A percentile compares a stretch with the other conserved stretches of the same genome.
phyloP scores from a whole-genome alignment of 495 filamentous ascomycete genomes.

The Penicillium egyptiacum region DNA sequence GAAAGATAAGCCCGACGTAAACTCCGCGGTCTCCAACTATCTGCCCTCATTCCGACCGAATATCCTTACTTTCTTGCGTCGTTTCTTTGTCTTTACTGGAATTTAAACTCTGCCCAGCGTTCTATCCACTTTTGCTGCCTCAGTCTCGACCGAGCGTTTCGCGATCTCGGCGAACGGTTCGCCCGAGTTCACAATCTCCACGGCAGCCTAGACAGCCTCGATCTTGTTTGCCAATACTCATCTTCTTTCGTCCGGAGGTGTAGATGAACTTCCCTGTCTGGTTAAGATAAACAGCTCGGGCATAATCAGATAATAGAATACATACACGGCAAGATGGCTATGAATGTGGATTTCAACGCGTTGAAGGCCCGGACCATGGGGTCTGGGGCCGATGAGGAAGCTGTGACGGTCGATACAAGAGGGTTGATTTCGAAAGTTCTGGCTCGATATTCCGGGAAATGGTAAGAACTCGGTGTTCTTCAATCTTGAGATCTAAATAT shows the following conservation, averaged over 20 bases:
- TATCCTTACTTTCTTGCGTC: not conserved
- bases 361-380: conserved; percentile 83
- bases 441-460: conserved; percentile 92
- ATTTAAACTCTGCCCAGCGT: not conserved
- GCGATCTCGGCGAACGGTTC: not conserved
- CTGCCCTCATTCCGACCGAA: not conserved
- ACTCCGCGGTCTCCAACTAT: conserved; percentile 18
- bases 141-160: no score
- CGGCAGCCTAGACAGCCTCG: conserved; percentile 4
- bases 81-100: not conserved
- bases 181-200: not conserved
- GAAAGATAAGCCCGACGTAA: conserved; percentile 7
- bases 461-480: conserved; percentile 38
- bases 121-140: not conserved
- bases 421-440: conserved; percentile 97
- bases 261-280: not conserved
- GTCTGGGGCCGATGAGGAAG: conserved; percentile 86
- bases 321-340: conserved; percentile 48
- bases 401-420: conserved; percentile 97
- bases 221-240: not conserved
- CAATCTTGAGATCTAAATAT: not conserved
- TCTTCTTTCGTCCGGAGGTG: not conserved
- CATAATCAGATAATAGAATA: not conserved
- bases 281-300: not conserved
- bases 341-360: conserved; percentile 71